A percentile compares a stretch with the other conserved stretches of the same genome.
Evolutionary conservation across 1,284 basidiomycete genomes (phyloP).

Genomic region (Agroathelia rolfsii): DNA sequence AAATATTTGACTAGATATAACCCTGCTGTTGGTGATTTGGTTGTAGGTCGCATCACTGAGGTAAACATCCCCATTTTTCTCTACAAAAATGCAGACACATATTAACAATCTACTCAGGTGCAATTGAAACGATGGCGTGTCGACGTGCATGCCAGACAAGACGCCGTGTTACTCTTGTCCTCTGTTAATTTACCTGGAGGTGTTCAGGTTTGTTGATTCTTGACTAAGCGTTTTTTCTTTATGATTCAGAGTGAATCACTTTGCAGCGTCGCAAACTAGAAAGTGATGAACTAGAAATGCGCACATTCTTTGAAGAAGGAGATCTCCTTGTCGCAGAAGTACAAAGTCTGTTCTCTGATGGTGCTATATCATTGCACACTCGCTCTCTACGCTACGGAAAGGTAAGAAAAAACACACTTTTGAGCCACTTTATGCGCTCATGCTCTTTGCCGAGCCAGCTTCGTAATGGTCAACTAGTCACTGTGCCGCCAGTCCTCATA

Average conservation of each 20-base stretch:
- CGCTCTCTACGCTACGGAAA: conserved; percentile 96
- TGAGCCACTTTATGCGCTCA: conserved; percentile 6
- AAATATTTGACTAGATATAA: conserved; percentile 65
- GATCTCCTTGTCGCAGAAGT: conserved; percentile 97
- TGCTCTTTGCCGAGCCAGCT: conserved; percentile 38
- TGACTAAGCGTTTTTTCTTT: no score
- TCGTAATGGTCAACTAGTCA: conserved; percentile 86
- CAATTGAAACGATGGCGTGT: conserved; percentile 95
- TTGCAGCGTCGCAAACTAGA: conserved; percentile 87
- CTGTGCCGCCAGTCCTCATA: conserved; percentile 78
- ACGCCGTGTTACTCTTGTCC: conserved; percentile 91
- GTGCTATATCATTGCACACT: conserved; percentile 92
- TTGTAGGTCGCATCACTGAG: conserved; percentile 93
- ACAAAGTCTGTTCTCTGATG: conserved; percentile 91
- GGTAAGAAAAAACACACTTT: conserved; percentile 29
- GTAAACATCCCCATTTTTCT: conserved; percentile 27
- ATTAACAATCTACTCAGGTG: conserved; percentile 53
- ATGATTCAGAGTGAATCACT: not conserved
- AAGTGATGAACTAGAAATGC: conserved; percentile 98
- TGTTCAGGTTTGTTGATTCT: conserved; percentile 69
- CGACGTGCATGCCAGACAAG: conserved; percentile 89
- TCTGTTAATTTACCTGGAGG: conserved; percentile 98
- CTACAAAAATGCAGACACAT: conserved; percentile 4
- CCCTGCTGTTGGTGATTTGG: conserved; percentile 96
- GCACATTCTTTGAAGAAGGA: conserved; percentile 96